A percentile compares a stretch with the other conserved stretches of the same genome.
Evolutionary conservation across 352 stramenopile genomes (phyloP).

Genomic region (Pythium aquatile): DNA sequence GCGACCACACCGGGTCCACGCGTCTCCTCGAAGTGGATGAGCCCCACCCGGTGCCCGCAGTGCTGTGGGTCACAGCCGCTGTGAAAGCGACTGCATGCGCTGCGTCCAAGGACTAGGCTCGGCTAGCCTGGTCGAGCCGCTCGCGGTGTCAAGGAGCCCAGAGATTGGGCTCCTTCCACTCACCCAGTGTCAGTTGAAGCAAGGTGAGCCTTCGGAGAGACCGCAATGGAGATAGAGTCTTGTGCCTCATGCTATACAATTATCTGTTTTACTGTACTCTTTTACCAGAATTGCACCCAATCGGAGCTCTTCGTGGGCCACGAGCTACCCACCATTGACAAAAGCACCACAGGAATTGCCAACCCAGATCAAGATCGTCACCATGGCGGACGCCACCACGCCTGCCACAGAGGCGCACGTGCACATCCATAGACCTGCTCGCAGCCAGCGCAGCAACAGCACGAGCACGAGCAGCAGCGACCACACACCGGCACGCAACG

Average conservation of each 20-base stretch:
- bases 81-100: no score
- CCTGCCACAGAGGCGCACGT: neutral
- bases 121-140: no score
- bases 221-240: neutral
- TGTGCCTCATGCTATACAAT: neutral
- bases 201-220: no score
- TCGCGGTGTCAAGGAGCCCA: no score
- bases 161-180: no score
- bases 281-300: neutral
- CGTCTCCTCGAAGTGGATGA: no score
- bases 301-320: constrained; percentile 2
- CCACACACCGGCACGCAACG: constrained; percentile 4
- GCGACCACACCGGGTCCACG: no score
- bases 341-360: neutral
- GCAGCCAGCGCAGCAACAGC: constrained; percentile 1
- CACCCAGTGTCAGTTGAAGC: no score
- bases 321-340: neutral
- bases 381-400: constrained; percentile 1
- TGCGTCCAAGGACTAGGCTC: no score
- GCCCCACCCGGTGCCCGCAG: no score
- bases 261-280: neutral
- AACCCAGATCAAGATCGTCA: neutral
- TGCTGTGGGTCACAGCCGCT: no score
- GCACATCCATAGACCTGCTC: neutral
- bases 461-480: constrained; percentile 5